phyloP scores from a whole-genome alignment of 306 rosid genomes.

The Gastrolobium bilobum region DNA sequence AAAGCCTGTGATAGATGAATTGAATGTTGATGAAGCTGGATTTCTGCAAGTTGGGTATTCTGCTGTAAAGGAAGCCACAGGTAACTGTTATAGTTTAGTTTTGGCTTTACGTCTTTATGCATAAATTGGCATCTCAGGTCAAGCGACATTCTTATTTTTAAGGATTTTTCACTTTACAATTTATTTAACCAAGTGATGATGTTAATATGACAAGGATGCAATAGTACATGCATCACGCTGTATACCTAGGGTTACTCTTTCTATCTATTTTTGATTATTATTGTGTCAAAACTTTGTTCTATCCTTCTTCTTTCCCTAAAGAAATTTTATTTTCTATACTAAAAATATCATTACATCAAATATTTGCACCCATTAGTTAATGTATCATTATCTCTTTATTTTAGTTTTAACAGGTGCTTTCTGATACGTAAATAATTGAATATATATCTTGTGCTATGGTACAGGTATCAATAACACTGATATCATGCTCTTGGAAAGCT shows the following conservation, averaged over 20 bases:
- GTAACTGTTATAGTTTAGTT: slow-evolving; percentile 50
- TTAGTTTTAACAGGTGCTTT: slow-evolving; percentile 16
- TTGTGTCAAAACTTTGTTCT: slow-evolving; percentile 29
- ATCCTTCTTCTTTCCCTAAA: background rate
- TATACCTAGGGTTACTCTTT: slow-evolving; percentile 31
- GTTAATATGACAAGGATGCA: slow-evolving; percentile 19
- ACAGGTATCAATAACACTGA: slow-evolving; percentile 67
- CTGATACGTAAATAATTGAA: slow-evolving; percentile 42
- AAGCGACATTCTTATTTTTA: background rate
- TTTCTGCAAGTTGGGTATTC: slow-evolving; percentile 72
- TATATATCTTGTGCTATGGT: slow-evolving; percentile 48
- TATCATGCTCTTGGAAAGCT: slow-evolving; percentile 67
- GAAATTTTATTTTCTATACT: slow-evolving; percentile 17
- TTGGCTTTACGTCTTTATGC: slow-evolving; percentile 6
- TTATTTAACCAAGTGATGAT: slow-evolving; percentile 27
- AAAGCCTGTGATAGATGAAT: slow-evolving; percentile 60
- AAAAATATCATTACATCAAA: slow-evolving; percentile 27
- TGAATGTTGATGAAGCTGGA: slow-evolving; percentile 53
- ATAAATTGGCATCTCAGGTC: slow-evolving; percentile 25
- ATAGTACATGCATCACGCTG: slow-evolving; percentile 20
- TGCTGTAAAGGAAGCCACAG: slow-evolving; percentile 78
- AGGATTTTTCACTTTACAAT: slow-evolving; percentile 33
- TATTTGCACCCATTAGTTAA: slow-evolving; percentile 25
- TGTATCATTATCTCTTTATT: slow-evolving; percentile 16
- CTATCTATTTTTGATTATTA: slow-evolving; percentile 13